These are phyloP conservation scores for Theobroma grandiflorum DNA, from an alignment of 441 rosid species.

Conservation along the genomic window DNA sequence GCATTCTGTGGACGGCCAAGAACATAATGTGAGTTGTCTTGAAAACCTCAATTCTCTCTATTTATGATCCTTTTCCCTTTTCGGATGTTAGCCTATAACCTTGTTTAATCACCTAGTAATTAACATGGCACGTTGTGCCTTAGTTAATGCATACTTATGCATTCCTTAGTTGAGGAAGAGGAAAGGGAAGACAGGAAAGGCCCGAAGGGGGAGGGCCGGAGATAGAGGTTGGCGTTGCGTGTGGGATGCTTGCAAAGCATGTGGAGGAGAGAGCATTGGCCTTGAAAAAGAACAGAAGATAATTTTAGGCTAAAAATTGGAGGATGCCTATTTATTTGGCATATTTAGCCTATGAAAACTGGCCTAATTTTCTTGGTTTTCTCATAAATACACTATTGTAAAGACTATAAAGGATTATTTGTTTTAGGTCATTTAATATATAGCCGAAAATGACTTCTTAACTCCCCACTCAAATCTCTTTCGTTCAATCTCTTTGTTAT, in stretches of 20 bases:
- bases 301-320: neutral
- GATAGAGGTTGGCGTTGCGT: neutral
- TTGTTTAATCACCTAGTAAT: too few species aligned
- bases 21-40: slow-evolving; percentile 64
- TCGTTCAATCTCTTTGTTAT: too few species aligned
- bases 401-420: neutral
- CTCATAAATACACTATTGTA: neutral
- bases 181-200: neutral
- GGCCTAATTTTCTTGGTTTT: neutral
- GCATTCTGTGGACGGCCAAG: slow-evolving; percentile 82
- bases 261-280: neutral
- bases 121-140: neutral
- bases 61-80: neutral
- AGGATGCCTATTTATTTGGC: neutral
- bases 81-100: slow-evolving; percentile 4
- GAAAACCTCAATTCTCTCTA: neutral
- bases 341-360: neutral
- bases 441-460: neutral
- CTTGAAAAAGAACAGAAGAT: neutral
- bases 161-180: neutral
- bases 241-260: neutral
- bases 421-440: neutral
- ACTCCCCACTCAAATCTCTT: neutral
- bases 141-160: neutral
- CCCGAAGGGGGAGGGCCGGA: too few species aligned